Evolutionary conservation across 371 early-diverging fungal species (phyloP).

Genomic region (Apophysomyces ossiformis): DNA sequence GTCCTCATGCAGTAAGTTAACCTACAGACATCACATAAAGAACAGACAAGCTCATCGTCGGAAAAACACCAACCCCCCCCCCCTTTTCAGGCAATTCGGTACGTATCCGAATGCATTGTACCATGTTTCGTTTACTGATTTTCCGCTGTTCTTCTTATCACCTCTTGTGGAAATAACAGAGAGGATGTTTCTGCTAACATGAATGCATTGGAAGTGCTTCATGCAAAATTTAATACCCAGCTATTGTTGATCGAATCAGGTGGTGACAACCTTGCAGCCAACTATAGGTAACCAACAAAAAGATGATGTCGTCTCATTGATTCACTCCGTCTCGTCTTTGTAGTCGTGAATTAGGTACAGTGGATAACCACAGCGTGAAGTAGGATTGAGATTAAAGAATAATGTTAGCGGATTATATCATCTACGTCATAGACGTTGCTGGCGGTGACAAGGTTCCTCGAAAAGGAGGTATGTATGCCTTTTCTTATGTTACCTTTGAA

Average conservation of each 20-base stretch:
- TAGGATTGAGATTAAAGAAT: background rate
- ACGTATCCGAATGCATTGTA: conserved; percentile 13
- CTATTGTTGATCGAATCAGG: conserved; percentile 90
- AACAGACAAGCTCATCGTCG: background rate
- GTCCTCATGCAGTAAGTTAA: conserved; percentile 86
- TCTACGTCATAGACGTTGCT: conserved; percentile 95
- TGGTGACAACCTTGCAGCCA: conserved; percentile 94
- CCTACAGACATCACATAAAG: too few species aligned
- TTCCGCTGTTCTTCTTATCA: too few species aligned
- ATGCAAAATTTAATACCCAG: conserved; percentile 81
- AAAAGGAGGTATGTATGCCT: conserved; percentile 63
- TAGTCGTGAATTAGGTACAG: conserved; percentile 55
- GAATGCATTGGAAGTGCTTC: conserved; percentile 87
- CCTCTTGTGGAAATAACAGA: conserved; percentile 35
- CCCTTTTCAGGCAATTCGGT: conserved; percentile 51
- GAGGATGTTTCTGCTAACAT: conserved; percentile 96
- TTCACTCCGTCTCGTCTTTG: conserved; percentile 11
- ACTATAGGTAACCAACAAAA: conserved; percentile 65
- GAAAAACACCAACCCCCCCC: background rate
- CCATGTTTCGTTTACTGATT: too few species aligned
- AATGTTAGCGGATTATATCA: conserved; percentile 87
- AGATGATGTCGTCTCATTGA: background rate
- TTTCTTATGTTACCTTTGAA: background rate
- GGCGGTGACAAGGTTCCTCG: conserved; percentile 94
- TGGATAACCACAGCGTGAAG: background rate